phyloP scores from a whole-genome alignment of 441 rosid genomes.

The Populus hybrid region DNA sequence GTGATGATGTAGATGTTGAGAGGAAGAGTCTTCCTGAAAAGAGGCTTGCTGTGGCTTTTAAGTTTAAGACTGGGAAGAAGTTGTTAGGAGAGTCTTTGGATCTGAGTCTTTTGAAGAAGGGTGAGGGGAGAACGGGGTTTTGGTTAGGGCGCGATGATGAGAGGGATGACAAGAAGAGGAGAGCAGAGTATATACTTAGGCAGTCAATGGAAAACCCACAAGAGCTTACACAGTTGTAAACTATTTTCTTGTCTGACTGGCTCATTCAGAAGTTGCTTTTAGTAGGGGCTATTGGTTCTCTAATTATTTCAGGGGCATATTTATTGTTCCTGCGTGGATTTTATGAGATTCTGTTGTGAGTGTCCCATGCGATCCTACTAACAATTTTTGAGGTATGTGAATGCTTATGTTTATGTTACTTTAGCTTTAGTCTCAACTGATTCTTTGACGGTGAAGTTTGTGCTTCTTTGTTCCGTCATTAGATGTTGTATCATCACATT shows the following conservation, averaged over 20 bases:
- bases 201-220: constrained; percentile 84
- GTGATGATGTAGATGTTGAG: constrained; percentile 45
- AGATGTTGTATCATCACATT: constrained; percentile 21
- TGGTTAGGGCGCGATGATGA: constrained; percentile 67
- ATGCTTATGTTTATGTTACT: constrained; percentile 22
- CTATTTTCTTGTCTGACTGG: constrained; percentile 20
- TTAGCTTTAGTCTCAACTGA: constrained; percentile 27
- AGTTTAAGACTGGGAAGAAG: constrained; percentile 65
- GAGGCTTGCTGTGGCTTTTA: constrained; percentile 51
- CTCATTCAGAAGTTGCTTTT: constrained; percentile 25
- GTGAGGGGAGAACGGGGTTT: constrained; percentile 36
- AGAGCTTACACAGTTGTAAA: constrained; percentile 83
- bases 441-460: constrained; percentile 34
- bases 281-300: constrained; percentile 19
- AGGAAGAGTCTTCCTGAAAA: constrained; percentile 48
- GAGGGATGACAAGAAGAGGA: constrained; percentile 92
- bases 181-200: constrained; percentile 85
- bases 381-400: constrained; percentile 39
- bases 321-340: constrained; percentile 18
- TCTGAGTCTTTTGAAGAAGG: constrained; percentile 49
- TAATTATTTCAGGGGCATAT: constrained; percentile 1
- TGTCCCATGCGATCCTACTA: constrained; percentile 28
- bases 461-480: constrained; percentile 17
- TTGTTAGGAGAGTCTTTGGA: constrained; percentile 58
- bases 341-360: constrained; percentile 20